Percentiles rank a stretch among this genome's conserved stretches.
Conservation (phyloP, 1,284 basidiomycete genomes). For the Fomes fomentarius region DNA sequence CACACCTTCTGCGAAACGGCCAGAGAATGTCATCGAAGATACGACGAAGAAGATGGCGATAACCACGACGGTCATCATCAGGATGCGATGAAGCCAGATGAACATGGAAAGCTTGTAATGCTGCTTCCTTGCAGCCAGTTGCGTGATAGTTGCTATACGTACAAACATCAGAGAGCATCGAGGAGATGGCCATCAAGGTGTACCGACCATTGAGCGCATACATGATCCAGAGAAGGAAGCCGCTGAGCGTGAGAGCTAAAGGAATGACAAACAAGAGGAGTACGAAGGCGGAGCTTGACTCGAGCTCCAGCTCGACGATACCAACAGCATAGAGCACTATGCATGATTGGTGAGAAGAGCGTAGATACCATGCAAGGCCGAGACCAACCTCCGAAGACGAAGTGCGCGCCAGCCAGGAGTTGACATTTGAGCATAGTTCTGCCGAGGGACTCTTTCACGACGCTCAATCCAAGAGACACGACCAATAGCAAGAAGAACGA, state of each 20-base stretch:
- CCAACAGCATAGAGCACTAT: constrained; percentile 93
- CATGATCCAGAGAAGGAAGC: constrained; percentile 95
- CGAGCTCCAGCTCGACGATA: constrained; percentile 89
- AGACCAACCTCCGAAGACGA: constrained; percentile 86
- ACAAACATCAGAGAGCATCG: background rate
- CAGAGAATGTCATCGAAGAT: constrained; percentile 90
- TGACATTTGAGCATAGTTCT: constrained; percentile 80
- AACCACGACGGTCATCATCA: constrained; percentile 83
- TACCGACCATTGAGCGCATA: constrained; percentile 80
- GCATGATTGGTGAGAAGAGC: no score
- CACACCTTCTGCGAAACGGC: constrained; percentile 84
- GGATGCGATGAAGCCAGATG: constrained; percentile 83
- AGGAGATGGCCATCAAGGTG: background rate
- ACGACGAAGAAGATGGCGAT: constrained; percentile 92
- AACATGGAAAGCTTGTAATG: constrained; percentile 89
- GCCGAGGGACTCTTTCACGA: constrained; percentile 82
- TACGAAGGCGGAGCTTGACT: constrained; percentile 81
- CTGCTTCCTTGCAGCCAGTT: constrained; percentile 85
- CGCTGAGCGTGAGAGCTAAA: constrained; percentile 90
- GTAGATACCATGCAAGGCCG: background rate
- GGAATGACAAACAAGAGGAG: constrained; percentile 90
- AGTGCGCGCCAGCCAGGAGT: constrained; percentile 81
- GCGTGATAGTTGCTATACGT: constrained; percentile 75
- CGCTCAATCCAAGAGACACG: constrained; percentile 86
- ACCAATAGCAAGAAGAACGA: constrained; percentile 96